These are phyloP conservation scores for Combretum micranthum DNA, from an alignment of 345 rosid species.

Conservation along the genomic window DNA sequence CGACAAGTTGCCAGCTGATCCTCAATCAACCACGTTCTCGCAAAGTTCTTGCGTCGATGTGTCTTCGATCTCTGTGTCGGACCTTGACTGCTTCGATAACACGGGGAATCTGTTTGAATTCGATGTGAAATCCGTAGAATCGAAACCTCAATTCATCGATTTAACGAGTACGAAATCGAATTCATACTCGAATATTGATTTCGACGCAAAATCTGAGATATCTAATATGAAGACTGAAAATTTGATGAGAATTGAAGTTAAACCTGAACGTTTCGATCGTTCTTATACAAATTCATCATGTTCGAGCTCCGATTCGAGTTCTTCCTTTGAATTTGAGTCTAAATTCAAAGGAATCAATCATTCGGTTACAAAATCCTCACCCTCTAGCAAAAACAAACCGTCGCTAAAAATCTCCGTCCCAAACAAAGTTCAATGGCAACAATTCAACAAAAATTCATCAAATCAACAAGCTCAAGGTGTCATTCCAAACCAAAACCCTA, in stretches of 20 bases:
- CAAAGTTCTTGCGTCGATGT: neutral
- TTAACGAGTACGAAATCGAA: neutral
- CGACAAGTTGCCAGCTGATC: neutral
- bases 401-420: constrained; percentile 48
- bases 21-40: neutral
- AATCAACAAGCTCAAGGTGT: constrained; percentile 1
- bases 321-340: constrained; percentile 24
- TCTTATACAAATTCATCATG: constrained; percentile 3
- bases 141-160: neutral
- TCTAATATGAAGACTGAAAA: too few relatives aligned
- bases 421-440: constrained; percentile 38
- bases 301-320: constrained; percentile 3
- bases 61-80: constrained; percentile 18
- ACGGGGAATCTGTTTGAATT: constrained; percentile 17
- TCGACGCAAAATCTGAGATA: neutral
- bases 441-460: constrained; percentile 16
- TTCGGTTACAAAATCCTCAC: constrained; percentile 20
- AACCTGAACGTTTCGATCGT: neutral
- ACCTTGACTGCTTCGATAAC: constrained; percentile 6
- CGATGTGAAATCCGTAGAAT: neutral
- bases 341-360: constrained; percentile 36
- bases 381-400: constrained; percentile 23
- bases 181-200: neutral
- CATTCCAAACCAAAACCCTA: too few relatives aligned
- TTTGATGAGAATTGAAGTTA: too few relatives aligned